A percentile compares a stretch with the other conserved stretches of the same genome.
Evolutionary conservation across 345 rosid genomes (phyloP).

Genomic region (Bruguiera parviflora): DNA sequence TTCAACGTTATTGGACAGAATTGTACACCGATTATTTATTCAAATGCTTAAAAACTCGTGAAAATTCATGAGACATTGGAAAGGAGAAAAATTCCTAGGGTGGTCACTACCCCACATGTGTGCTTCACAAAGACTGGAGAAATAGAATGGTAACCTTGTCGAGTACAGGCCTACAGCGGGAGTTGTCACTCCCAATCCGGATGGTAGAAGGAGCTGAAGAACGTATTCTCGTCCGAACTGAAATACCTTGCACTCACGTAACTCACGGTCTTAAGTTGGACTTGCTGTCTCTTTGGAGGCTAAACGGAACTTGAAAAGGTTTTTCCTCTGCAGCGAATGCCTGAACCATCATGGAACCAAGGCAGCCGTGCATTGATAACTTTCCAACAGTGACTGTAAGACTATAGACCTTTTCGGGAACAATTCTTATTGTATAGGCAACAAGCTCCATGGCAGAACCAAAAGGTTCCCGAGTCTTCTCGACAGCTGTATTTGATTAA

Average conservation of each 20-base stretch:
- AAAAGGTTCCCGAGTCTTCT: slow-evolving; percentile 74
- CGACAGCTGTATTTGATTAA: slow-evolving; percentile 83
- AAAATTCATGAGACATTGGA: too few species aligned
- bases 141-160: slow-evolving; percentile 43
- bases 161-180: slow-evolving; percentile 76
- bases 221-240: slow-evolving; percentile 75
- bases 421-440: slow-evolving; percentile 68
- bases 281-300: slow-evolving; percentile 58
- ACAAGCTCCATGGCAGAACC: slow-evolving; percentile 83
- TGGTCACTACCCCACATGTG: too few species aligned
- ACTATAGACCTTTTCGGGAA: slow-evolving; percentile 47
- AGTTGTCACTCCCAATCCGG: slow-evolving; percentile 52
- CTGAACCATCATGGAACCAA: slow-evolving; percentile 89
- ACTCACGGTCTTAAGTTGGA: slow-evolving; percentile 33
- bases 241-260: slow-evolving; percentile 59
- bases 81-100: too few species aligned
- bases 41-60: too few species aligned
- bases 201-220: slow-evolving; percentile 86
- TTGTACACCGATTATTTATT: too few species aligned
- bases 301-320: slow-evolving; percentile 49
- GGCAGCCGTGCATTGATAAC: slow-evolving; percentile 70
- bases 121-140: too few species aligned
- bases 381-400: slow-evolving; percentile 63
- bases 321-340: slow-evolving; percentile 78
- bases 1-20: too few species aligned